Evolutionary conservation across 495 filamentous ascomycete species (phyloP).

Genomic region (Aspergillus nanangensis): DNA sequence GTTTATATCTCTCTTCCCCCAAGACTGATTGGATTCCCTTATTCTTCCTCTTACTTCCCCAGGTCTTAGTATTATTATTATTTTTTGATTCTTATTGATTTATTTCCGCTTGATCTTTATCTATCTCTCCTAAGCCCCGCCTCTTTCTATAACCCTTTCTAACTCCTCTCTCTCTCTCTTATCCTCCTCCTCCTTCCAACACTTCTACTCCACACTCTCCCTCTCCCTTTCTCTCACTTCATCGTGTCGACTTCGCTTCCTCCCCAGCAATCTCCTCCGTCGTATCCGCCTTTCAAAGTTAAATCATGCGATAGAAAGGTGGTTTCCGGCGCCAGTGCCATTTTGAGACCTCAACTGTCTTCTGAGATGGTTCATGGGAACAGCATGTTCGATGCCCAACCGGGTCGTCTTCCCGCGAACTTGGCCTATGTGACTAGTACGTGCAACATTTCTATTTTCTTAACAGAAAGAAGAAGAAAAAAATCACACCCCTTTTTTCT

Average conservation of each 20-base stretch:
- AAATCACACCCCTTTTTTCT: constrained; percentile 10
- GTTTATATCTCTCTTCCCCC: no score
- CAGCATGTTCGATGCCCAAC: constrained; percentile 40
- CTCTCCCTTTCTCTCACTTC: constrained; percentile 4
- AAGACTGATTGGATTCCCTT: no score
- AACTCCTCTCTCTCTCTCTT: not conserved
- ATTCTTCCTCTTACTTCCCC: no score
- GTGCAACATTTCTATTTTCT: constrained; percentile 10
- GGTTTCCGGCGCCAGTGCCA: constrained; percentile 17
- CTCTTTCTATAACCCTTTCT: not conserved
- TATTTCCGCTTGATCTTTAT: not conserved
- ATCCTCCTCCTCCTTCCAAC: not conserved
- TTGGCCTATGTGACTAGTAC: constrained; percentile 35
- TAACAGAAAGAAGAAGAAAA: no score
- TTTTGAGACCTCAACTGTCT: constrained; percentile 19
- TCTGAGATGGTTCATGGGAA: constrained; percentile 24
- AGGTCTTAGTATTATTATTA: no score
- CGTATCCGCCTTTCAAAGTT: constrained; percentile 8
- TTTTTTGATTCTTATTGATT: not conserved
- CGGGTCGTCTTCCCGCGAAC: constrained; percentile 27
- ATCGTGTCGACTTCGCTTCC: constrained; percentile 14
- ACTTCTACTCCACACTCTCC: constrained; percentile 4
- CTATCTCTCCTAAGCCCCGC: not conserved
- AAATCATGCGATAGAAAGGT: constrained; percentile 27
- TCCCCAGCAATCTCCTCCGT: constrained; percentile 11